Conservation (phyloP, 2,329 filamentous ascomycete genomes). For the Chaetomiaceae sp. region DNA sequence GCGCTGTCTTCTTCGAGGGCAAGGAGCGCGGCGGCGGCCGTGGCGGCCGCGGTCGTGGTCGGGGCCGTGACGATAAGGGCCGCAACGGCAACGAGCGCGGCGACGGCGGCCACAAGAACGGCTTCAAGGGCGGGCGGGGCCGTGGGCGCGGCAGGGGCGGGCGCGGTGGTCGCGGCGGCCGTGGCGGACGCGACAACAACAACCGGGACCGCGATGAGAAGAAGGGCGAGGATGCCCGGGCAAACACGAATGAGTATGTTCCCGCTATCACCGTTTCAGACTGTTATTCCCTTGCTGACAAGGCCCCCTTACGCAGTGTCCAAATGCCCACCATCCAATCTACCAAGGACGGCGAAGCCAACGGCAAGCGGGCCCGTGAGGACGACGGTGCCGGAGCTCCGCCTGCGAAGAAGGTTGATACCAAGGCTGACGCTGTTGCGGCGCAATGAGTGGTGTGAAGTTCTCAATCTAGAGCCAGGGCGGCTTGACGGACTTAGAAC, state of each 20-base stretch:
- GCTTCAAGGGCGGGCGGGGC: slow-evolving; percentile 43
- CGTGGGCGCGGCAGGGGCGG: slow-evolving; percentile 36
- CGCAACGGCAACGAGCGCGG: slow-evolving; percentile 61
- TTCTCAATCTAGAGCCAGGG: neutral
- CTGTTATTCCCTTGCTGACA: slow-evolving; percentile 15
- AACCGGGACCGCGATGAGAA: slow-evolving; percentile 27
- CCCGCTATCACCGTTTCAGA: neutral
- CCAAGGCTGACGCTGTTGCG: slow-evolving; percentile 35
- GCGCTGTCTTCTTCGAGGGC: slow-evolving; percentile 45
- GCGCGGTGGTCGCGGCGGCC: slow-evolving; percentile 31
- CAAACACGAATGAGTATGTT: slow-evolving; percentile 31
- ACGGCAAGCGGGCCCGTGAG: slow-evolving; percentile 51
- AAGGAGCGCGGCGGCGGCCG: slow-evolving; percentile 30
- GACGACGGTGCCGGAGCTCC: slow-evolving; percentile 41
- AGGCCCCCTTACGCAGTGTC: slow-evolving; percentile 24
- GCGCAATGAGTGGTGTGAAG: slow-evolving; percentile 10
- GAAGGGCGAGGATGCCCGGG: slow-evolving; percentile 27
- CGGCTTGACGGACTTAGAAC: neutral
- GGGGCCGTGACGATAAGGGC: slow-evolving; percentile 37
- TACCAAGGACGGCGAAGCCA: slow-evolving; percentile 33
- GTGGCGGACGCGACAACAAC: slow-evolving; percentile 24
- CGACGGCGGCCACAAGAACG: slow-evolving; percentile 55
- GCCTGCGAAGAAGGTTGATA: slow-evolving; percentile 57
- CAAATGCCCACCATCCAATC: slow-evolving; percentile 40
- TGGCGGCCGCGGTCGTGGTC: slow-evolving; percentile 34